Evolutionary conservation across 805 yeast species (phyloP), one percentile per base, ranked within the genome.

Genomic region (Pichia heedii): DNA sequence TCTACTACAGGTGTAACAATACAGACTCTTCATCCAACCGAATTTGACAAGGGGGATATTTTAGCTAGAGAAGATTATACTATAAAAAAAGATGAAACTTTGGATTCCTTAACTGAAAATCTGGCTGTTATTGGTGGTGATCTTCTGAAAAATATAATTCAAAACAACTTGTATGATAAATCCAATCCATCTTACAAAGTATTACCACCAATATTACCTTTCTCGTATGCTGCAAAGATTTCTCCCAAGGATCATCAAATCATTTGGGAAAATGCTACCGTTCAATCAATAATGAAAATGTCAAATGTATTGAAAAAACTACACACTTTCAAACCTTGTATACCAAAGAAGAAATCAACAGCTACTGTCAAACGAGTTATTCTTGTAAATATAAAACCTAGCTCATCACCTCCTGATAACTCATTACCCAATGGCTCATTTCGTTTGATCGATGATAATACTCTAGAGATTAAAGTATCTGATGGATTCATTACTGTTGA

Each of bases 11-110:
- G 97, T 0, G 95, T 87, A 16, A 76, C 96, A 0, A 74, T 93
- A 0, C 98, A 93, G 59, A 85, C 96, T 0, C 62, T 93, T 21
- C 96, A 93, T 56, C 96, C 97, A 0, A 71, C 82, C 1, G 73
- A 78, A 56, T 93, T 93, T 55, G 98, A 93, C 53, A 68, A 66
- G 29, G 98, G 98, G 1, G 66, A 70, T 2, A 73, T 90, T 0
- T 57, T 93, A 2, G 60, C 68, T 16, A 94, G 83, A 49, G 70
- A 84, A 1, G 55, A 55, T 2, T 67, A 67, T 22, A 51, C 56
- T 0, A 67, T 85, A 1, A 42, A 41, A 0, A 57, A 56, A 4
- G 50, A 58, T 10, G 84, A 79, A 27, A 74, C 77, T 11, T 61
- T 70, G 36, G 45, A 38, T 0, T 49, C 73, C 0, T 59, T 89